Percentiles rank a stretch among this genome's conserved stretches.
phyloP scores from a whole-genome alignment of 2,329 filamentous ascomycete genomes.

The Fusarium lateritium region DNA sequence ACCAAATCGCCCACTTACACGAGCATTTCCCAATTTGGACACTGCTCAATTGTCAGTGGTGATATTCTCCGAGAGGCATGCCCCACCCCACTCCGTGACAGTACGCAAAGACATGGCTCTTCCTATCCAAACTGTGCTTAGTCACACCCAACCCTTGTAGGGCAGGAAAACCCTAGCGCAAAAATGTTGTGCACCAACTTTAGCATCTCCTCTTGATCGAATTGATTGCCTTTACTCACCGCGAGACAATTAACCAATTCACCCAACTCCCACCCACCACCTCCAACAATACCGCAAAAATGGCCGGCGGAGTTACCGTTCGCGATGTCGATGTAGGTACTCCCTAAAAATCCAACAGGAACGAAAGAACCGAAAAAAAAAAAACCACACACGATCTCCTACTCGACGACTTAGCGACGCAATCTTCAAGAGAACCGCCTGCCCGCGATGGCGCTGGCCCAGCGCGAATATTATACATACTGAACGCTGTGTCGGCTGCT shows the following conservation, averaged over 20 bases:
- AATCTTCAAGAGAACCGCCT: constrained; percentile 49
- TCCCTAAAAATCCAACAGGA: constrained; percentile 48
- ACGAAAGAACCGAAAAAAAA: constrained; percentile 27
- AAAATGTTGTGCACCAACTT: constrained; percentile 45
- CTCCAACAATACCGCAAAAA: constrained; percentile 72
- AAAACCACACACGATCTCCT: constrained; percentile 16
- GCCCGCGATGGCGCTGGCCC: constrained; percentile 43
- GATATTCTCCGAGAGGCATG: neutral
- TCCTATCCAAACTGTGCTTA: constrained; percentile 33
- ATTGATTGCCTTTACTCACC: no score
- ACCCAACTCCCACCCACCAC: constrained; percentile 51
- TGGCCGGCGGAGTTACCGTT: constrained; percentile 84
- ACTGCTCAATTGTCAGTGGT: neutral
- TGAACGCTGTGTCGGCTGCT: constrained; percentile 42
- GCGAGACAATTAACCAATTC: constrained; percentile 49
- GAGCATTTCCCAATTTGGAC: constrained; percentile 27
- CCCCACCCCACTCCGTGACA: constrained; percentile 5
- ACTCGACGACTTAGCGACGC: constrained; percentile 50
- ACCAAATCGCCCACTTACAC: constrained; percentile 20
- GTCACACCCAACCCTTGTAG: constrained; percentile 46
- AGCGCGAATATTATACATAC: constrained; percentile 35
- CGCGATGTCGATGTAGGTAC: constrained; percentile 87
- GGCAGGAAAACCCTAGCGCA: constrained; percentile 53
- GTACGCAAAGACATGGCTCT: neutral
- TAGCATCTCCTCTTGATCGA: neutral